A percentile compares a stretch with the other conserved stretches of the same genome.
Evolutionary conservation across 192 early-diverging fungal genomes (phyloP).

Genomic region (Pecoramyces ruminantium): DNA sequence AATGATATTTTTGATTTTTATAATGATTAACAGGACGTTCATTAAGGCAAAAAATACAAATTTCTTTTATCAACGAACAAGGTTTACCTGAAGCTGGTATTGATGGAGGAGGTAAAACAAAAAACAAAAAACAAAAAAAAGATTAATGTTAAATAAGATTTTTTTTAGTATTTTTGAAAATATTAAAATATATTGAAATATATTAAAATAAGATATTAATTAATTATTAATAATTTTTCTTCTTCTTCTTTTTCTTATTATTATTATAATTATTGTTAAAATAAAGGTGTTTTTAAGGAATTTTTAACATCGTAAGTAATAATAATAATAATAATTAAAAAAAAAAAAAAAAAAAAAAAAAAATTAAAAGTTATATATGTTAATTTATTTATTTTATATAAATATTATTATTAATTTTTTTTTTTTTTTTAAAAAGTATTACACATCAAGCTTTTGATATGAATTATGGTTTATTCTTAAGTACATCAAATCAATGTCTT

Average conservation of each 20-base stretch:
- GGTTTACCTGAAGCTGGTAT: conserved; percentile 79
- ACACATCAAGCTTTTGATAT: conserved; percentile 60
- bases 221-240: too few relatives aligned
- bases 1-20: too few relatives aligned
- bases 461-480: conserved; percentile 44
- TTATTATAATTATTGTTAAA: background rate
- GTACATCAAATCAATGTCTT: conserved; percentile 44
- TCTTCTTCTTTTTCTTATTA: background rate
- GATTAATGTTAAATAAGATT: background rate
- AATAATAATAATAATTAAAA: too few relatives aligned
- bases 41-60: conserved; percentile 37
- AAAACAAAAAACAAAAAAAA: too few relatives aligned
- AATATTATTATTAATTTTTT: background rate
- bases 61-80: conserved; percentile 70
- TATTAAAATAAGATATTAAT: too few relatives aligned
- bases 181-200: too few relatives aligned
- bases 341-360: too few relatives aligned
- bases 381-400: too few relatives aligned
- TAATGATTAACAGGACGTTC: background rate
- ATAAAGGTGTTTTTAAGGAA: conserved; percentile 90
- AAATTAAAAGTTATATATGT: too few relatives aligned
- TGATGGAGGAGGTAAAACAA: conserved; percentile 74
- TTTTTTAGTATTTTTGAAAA: too few relatives aligned
- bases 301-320: conserved; percentile 58
- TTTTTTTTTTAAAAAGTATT: conserved; percentile 15